Evolutionary conservation across 2,329 filamentous ascomycete species (phyloP).

Genomic region (Sarocladium kiliense): DNA sequence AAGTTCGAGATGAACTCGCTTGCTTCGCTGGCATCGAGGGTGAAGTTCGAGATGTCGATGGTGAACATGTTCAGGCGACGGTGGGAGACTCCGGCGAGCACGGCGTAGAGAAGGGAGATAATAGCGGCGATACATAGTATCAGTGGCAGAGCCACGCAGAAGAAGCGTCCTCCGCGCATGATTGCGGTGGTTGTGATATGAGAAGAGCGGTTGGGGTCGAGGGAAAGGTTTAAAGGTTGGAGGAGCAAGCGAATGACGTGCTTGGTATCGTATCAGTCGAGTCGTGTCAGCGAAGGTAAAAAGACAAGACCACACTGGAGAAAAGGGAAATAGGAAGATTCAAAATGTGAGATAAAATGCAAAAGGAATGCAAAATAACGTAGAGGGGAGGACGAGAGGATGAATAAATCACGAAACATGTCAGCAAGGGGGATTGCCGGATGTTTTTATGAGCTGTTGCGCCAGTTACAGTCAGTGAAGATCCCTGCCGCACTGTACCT

Average conservation of each 20-base stretch:
- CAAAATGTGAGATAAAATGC: not conserved
- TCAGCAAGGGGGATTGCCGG: not conserved
- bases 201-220: no score
- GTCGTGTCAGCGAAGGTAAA: not conserved
- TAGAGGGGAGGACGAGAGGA: not conserved
- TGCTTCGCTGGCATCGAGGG: conserved; percentile 33
- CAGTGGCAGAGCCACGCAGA: conserved; percentile 86
- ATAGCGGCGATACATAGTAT: conserved; percentile 72
- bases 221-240: no score
- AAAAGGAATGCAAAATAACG: not conserved
- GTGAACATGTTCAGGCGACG: conserved; percentile 54
- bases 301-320: not conserved
- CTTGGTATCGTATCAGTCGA: not conserved
- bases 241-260: not conserved
- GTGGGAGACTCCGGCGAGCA: conserved; percentile 50
- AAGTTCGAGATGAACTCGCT: conserved; percentile 16
- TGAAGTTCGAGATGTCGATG: conserved; percentile 59
- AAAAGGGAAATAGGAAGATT: not conserved
- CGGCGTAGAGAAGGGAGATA: conserved; percentile 58
- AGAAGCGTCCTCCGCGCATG: conserved; percentile 67
- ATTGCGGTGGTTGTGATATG: conserved; percentile 22
- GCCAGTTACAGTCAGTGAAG: not conserved
- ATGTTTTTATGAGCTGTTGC: conserved; percentile 5
- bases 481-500: no score
- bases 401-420: not conserved